Evolutionary conservation across 345 rosid genomes (phyloP), one percentile per base, ranked within the genome.

Genomic region (Citrus unshiu): DNA sequence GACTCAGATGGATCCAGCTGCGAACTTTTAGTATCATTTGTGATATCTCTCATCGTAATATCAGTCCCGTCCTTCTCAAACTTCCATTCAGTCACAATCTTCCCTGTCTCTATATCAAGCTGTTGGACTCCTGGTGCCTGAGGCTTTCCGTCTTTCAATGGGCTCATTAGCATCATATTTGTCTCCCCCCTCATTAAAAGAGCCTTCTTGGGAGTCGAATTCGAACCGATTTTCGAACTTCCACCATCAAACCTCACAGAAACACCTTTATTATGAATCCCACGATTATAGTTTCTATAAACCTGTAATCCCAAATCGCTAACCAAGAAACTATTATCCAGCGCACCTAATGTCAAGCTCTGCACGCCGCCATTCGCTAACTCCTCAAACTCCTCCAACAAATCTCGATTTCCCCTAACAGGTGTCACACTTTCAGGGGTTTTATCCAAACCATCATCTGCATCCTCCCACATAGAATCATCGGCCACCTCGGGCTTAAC

Each of bases 131-230:
- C 97, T 0, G 87, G 74, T 2, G 97, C 78, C 12, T 91, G 87
- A 13, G 95, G 93, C 68, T 87, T 90, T 78, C 95, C 98, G 72
- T 86, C 91, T 60, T 86, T 89, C 66, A 88, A 81, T 0, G 99
- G 99, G 85, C 97, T 93, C 96, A 91, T 93, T 64, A 95, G 86
- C 99, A 95, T 93, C 97, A 93, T 92, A 81, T 92, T 95, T 1
- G 97, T 95, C 88, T 95, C 98, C 2, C 90, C 99, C 77, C 96
- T 90, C 99, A 95, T 95, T 59, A 95, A 78, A 88, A 95, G 85
- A 2, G 92, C 93, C 90, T 95, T 95, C 77, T 89, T 91, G 0
- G 96, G 96, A 4, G 97, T 90, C 0, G 88, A 83, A 77, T 82
- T 83, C 4, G 78, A 68, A 29, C 83, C 92, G 8, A 57, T 64